Conservation (phyloP, 2,329 filamentous ascomycete species). For the Lanzia echinophila region DNA sequence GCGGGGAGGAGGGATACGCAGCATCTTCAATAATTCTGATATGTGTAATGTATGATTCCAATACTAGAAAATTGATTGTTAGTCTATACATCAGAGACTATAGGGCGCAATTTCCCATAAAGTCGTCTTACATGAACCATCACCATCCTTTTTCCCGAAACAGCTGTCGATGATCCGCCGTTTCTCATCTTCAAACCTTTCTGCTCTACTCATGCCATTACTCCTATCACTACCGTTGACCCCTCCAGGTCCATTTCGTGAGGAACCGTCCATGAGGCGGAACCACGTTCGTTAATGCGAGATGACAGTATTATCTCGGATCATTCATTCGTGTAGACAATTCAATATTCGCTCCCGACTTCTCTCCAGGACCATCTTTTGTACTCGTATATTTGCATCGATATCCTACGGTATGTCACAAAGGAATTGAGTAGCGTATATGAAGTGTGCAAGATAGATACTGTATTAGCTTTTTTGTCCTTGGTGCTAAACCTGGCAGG, state of each 20-base stretch:
- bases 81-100: conserved; percentile 11
- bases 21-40: conserved; percentile 86
- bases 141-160: conserved; percentile 81
- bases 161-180: conserved; percentile 89
- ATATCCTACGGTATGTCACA: not conserved
- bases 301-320: conserved; percentile 4
- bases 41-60: conserved; percentile 97
- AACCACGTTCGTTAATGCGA: conserved; percentile 23
- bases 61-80: conserved; percentile 42
- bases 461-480: conserved; percentile 6
- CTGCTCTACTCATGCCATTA: conserved; percentile 44
- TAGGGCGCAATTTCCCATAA: conserved; percentile 1
- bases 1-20: conserved; percentile 72
- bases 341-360: not conserved
- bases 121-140: conserved; percentile 63
- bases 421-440: not conserved
- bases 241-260: conserved; percentile 29
- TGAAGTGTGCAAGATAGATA: not conserved
- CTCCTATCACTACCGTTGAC: conserved; percentile 24
- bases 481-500: too few relatives aligned
- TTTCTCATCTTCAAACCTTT: conserved; percentile 96
- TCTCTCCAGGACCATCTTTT: conserved; percentile 4
- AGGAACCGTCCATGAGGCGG: conserved; percentile 31
- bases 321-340: conserved; percentile 5
- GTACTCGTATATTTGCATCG: not conserved